A percentile compares a stretch with the other conserved stretches of the same genome.
phyloP scores from a whole-genome alignment of 2,329 filamentous ascomycete species.

The Diplodia scrobiculata region DNA sequence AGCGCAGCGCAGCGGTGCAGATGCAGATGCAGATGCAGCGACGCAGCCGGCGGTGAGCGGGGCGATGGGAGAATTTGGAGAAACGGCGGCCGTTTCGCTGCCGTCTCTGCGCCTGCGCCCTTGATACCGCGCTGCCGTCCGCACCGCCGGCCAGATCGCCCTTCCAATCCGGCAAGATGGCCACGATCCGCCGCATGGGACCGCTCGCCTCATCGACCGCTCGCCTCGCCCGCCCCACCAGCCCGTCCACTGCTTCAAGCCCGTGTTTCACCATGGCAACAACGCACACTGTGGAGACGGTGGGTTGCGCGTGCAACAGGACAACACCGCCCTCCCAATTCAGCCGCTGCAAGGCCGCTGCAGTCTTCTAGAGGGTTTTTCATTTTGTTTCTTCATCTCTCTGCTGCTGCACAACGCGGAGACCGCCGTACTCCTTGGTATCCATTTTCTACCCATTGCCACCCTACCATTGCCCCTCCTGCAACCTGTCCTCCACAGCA shows the following conservation, averaged over 20 bases:
- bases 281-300: neutral
- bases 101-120: neutral
- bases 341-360: no score
- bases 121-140: slow-evolving; percentile 9
- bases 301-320: neutral
- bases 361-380: no score
- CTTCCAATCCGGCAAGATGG: neutral
- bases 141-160: neutral
- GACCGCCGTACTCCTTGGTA: no score
- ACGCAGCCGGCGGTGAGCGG: neutral
- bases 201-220: neutral
- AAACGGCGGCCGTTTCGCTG: slow-evolving; percentile 15
- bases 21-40: neutral
- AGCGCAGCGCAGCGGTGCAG: no score
- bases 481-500: no score
- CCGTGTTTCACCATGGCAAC: neutral
- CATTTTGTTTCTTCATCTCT: no score
- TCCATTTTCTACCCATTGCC: no score
- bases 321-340: no score
- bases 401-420: no score
- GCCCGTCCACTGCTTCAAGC: neutral
- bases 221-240: neutral
- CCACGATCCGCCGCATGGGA: slow-evolving; percentile 3
- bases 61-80: neutral
- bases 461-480: no score